These are phyloP conservation scores for Zoysia pacifica DNA, from an alignment of 176 grass and related monocot genomes.

Conservation along the genomic window DNA sequence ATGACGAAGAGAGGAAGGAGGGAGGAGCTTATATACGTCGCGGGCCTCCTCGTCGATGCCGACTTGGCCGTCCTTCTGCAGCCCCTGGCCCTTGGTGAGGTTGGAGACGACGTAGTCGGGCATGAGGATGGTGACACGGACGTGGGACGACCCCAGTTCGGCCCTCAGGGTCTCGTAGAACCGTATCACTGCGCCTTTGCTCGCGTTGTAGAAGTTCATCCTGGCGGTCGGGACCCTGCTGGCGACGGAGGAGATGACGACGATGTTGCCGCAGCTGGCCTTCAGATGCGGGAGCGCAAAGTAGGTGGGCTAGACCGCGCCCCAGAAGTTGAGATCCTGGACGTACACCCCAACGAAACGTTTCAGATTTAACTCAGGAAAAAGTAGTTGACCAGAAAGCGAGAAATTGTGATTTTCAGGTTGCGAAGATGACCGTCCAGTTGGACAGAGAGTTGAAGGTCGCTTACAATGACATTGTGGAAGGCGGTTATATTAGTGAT, in stretches of 20 bases:
- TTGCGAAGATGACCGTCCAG: not conserved
- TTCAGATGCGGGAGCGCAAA: constrained; percentile 81
- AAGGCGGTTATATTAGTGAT: constrained; percentile 84
- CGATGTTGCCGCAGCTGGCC: constrained; percentile 70
- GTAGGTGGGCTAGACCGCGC: constrained; percentile 74
- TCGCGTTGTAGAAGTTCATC: constrained; percentile 91
- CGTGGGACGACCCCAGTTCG: constrained; percentile 54
- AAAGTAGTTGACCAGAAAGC: not conserved
- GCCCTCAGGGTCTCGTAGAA: constrained; percentile 75
- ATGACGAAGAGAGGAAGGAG: not conserved
- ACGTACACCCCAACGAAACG: not conserved
- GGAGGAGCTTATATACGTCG: constrained; percentile 32
- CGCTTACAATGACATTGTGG: constrained; percentile 67
- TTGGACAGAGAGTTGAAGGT: not conserved
- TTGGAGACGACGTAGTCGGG: constrained; percentile 81
- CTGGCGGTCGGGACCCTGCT: constrained; percentile 66
- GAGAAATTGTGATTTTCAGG: not conserved
- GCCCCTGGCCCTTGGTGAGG: constrained; percentile 76
- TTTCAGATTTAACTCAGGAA: not conserved
- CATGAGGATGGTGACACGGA: constrained; percentile 70
- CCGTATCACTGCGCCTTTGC: constrained; percentile 70
- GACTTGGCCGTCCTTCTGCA: constrained; percentile 71
- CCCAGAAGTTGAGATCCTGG: constrained; percentile 95
- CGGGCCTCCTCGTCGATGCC: constrained; percentile 68
- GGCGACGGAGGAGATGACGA: constrained; percentile 75